Evolutionary conservation across 2,329 filamentous ascomycete species (phyloP), one percentile per base, ranked within the genome.

Genomic region (Penicillium sp.): DNA sequence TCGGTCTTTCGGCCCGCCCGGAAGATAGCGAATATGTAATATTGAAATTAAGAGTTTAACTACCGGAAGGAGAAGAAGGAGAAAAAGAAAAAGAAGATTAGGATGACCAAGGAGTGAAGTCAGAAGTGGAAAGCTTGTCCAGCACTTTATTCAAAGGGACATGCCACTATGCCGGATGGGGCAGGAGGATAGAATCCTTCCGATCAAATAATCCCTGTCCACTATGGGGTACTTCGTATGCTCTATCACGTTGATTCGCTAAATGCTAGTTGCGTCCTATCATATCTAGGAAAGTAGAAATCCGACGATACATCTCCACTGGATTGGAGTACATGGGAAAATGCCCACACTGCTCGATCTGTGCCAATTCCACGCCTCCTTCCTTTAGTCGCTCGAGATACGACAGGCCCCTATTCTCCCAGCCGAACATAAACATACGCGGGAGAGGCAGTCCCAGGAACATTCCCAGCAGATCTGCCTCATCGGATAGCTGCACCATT

Each of bases 311-410:
- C 63, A 66, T 67, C 43, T 66, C 64, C 19, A 63, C 47, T n/a
- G 63, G 65, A 26, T 67, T 66, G 3, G 64, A 64, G 55, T 66
- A 67, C 65, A 67, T 67, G 3, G 63, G 64, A 29, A 66, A 67
- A 60, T 67, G 62, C 3, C 63, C 64, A 52, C 56, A 58, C 10
- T 53, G 48, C 16, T 48, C 18, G 34, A 67, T 67, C 44, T 61
- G 39, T 11, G 62, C 65, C 52, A 68, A 51, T 40, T 64, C 63
- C 4, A 68, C 58, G 0, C 55, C 55, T 2, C 58, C 51, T 33
- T 51, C 47, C 36, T 46, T 36, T 31, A 67, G 50, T 19, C 31
- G 44, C 2, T 42, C 21, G 26, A 68, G 29, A 60, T 66, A 67
- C 13, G 61, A 66, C 7, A 67, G 28, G 1, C 40, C 52, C 1